These are phyloP conservation scores for Cordyceps tenuipes DNA, from an alignment of 2,329 filamentous ascomycete species.

Conservation along the genomic window DNA sequence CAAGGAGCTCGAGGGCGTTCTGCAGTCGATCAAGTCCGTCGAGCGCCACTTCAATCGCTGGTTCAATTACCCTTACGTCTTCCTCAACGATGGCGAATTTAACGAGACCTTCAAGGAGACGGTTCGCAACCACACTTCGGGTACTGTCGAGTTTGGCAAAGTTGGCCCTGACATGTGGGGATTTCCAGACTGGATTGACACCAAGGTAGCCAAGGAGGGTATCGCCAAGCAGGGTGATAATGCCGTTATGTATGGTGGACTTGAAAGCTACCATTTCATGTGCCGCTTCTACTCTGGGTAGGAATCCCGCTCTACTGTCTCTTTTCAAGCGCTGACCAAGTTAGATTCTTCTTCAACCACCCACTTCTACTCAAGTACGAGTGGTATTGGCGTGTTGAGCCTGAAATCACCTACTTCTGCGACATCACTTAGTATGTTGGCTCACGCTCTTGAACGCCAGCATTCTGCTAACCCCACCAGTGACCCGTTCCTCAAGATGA, in stretches of 20 bases:
- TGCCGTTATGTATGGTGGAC: conserved; percentile 97
- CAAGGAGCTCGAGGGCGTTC: conserved; percentile 90
- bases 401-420: conserved; percentile 99
- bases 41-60: conserved; percentile 98
- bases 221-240: conserved; percentile 94
- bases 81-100: conserved; percentile 96
- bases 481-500: conserved; percentile 95
- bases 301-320: conserved; percentile 19
- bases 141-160: conserved; percentile 83
- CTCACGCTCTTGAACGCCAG: background rate
- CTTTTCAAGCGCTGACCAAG: conserved; percentile 16
- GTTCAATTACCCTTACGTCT: conserved; percentile 98
- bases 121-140: conserved; percentile 83
- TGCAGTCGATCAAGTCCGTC: conserved; percentile 95
- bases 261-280: conserved; percentile 99
- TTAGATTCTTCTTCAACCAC: conserved; percentile 92
- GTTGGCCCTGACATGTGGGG: conserved; percentile 91
- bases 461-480: conserved; percentile 32
- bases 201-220: conserved; percentile 87
- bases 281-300: conserved; percentile 98
- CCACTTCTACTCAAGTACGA: conserved; percentile 92
- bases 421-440: conserved; percentile 84
- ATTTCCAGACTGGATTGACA: conserved; percentile 92
- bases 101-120: conserved; percentile 87
- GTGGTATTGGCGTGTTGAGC: conserved; percentile 99